Conservation (phyloP, 164 flowering plant species). For the Annona squamosa region DNA sequence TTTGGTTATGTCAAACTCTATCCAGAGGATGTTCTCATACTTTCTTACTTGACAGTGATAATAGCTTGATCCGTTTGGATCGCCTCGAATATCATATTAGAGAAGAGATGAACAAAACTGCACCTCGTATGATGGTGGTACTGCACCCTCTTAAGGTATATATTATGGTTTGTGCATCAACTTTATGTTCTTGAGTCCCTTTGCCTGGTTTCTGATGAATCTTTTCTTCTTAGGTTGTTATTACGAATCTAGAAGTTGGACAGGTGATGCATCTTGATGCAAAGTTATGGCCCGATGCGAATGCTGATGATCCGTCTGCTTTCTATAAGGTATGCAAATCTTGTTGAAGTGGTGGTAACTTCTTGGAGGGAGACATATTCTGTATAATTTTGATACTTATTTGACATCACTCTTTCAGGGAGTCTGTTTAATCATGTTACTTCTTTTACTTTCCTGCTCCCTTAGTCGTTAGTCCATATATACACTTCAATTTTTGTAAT, state of each 20-base stretch:
- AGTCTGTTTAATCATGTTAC: too few relatives aligned
- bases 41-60: constrained; percentile 52
- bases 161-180: constrained; percentile 1
- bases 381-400: too few relatives aligned
- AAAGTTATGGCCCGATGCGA: constrained; percentile 93
- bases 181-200: not conserved
- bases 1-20: not conserved
- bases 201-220: constrained; percentile 3
- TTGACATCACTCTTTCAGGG: too few relatives aligned
- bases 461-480: too few relatives aligned
- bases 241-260: constrained; percentile 69
- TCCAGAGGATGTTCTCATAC: not conserved
- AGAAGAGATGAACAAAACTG: constrained; percentile 86
- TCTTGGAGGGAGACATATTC: too few relatives aligned
- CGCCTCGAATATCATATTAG: constrained; percentile 88
- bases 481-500: too few relatives aligned
- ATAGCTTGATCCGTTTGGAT: constrained; percentile 60
- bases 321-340: constrained; percentile 55
- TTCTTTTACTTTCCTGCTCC: too few relatives aligned
- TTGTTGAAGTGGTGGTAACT: not conserved
- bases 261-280: constrained; percentile 66
- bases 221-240: constrained; percentile 56
- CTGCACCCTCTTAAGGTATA: constrained; percentile 81
- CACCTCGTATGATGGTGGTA: constrained; percentile 86
- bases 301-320: constrained; percentile 54